Base-by-base conservation (phyloP, 441 rosid species). In the Croton setiger region DNA sequence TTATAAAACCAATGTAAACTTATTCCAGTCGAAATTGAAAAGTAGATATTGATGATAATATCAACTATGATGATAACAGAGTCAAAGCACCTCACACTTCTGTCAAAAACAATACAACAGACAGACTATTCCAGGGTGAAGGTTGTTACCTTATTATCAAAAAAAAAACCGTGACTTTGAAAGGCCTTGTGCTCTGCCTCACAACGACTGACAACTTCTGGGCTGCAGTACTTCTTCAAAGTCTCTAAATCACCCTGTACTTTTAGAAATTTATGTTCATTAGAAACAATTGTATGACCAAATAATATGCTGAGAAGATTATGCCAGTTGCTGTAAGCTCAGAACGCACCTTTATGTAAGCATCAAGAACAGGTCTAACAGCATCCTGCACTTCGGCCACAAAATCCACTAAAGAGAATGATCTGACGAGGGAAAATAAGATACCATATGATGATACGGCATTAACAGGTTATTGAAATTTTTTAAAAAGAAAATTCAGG, bases 361-460 rank as follows among this genome's bases (percentile, higher is more conserved):
- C 97, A 82, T 62, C 72, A 72, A 92, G 86, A 58, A 90, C 95
- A 33, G 97, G 97, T 75, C 84, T 85, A 64, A 90, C 77, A 67
- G 87, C 89, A 75, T 92, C 96, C 63, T 90, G 97, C 80, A 92
- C 86, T 82, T 95, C 98, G 18, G 82, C 76, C 66, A 86, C 91
- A 73, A 95, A 90, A 73, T 90, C 96, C 48, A 92, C 91, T 72
- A 92, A 85, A 51, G 98, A 92, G 80, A 95, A 95, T 11, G 95
- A 83, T 67, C 92, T 86, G 55, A 78, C 20, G 66, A 37, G 41
- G 0, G 7, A 37, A 37, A 37, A n/a, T 3, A 37, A 37, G 7
- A 37, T 37, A 37, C 7, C 5, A 37, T 37, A 37, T 37, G 41
- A 37, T 37, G 5, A 37, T 37, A 7, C 5, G 41, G 41, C 41